Base-by-base conservation (phyloP, 129 eudicot species). In the Tagetes erecta region DNA sequence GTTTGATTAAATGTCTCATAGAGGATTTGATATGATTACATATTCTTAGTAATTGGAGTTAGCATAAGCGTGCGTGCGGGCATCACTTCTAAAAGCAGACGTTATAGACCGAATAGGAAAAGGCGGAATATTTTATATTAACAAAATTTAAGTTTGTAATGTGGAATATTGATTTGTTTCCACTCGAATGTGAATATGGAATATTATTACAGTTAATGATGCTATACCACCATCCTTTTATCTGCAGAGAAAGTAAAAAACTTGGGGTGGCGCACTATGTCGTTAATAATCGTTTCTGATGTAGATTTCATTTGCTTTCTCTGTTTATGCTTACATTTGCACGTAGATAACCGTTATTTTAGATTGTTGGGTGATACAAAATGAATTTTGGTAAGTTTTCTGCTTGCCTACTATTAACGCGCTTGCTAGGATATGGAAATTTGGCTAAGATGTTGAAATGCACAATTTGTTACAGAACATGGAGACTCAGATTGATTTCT, bases 401-500 rank as follows among this genome's bases (percentile, higher is more conserved):
- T 20, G 27, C 27, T 20, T 20, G 27, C 1, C 49, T 44, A 44
- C 49, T 6, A 44, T 44, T 13, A 13, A 47, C 11, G 52, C 10
- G 11, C 52, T 10, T 47, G 14, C 52, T 47, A n/a, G n/a, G 31
- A 51, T 51, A 51, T 51, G 12, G 57, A 51, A 51, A 51, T 51
- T 49, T 49, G 27, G 55, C 53, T 8, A n/a, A 14, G 58, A 52
- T 52, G 5, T 52, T 52, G 58, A 52, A 52, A 52, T 52, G 33
- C 33, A 52, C 14, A 33, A 31, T 76, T 53, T 67, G 55, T 56
- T 49, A 40, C 36, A 60, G 44, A 59, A 62, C 9, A 78, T 78
- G 77, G 82, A 74, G 39, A 76, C 78, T 14, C 65, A 66, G 27
- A 68, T 83, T 31, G 87, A 88, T 67, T 85, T 84, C 67, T 30